A percentile compares a stretch with the other conserved stretches of the same genome.
Evolutionary conservation across 2,329 filamentous ascomycete species (phyloP).

Genomic region (Aspergillus flavus): DNA sequence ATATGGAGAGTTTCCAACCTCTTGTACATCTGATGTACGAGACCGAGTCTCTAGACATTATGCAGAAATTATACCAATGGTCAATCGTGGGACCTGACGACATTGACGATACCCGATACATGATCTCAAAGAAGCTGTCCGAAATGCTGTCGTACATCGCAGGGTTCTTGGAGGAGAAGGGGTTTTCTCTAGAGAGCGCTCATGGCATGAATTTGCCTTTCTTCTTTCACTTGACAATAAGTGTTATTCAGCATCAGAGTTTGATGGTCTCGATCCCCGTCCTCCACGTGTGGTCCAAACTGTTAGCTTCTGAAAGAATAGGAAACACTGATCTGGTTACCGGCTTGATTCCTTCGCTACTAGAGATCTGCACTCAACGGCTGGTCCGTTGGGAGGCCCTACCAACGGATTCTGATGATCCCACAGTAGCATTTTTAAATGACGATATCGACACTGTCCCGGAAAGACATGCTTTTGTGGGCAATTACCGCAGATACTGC

Average conservation of each 20-base stretch:
- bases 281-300: constrained; percentile 83
- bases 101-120: constrained; percentile 88
- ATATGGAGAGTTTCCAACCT: constrained; percentile 74
- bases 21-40: constrained; percentile 80
- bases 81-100: constrained; percentile 77
- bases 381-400: constrained; percentile 86
- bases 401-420: constrained; percentile 77
- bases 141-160: constrained; percentile 89
- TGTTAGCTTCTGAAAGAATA: constrained; percentile 73
- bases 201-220: constrained; percentile 66
- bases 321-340: constrained; percentile 60
- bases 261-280: constrained; percentile 92
- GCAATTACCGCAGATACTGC: constrained; percentile 92
- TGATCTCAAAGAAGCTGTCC: constrained; percentile 88
- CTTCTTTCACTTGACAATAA: constrained; percentile 77
- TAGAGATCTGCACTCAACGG: constrained; percentile 81
- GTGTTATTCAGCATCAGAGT: constrained; percentile 80
- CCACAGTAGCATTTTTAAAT: constrained; percentile 77
- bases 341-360: constrained; percentile 69
- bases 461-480: constrained; percentile 90
- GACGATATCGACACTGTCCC: constrained; percentile 95
- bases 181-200: constrained; percentile 62
- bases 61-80: constrained; percentile 77
- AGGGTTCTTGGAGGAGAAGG: constrained; percentile 79
- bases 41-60: constrained; percentile 68